Percentiles rank a stretch among this genome's conserved stretches.
phyloP scores from a whole-genome alignment of 305 asterid genomes.

The Lippia alba region DNA sequence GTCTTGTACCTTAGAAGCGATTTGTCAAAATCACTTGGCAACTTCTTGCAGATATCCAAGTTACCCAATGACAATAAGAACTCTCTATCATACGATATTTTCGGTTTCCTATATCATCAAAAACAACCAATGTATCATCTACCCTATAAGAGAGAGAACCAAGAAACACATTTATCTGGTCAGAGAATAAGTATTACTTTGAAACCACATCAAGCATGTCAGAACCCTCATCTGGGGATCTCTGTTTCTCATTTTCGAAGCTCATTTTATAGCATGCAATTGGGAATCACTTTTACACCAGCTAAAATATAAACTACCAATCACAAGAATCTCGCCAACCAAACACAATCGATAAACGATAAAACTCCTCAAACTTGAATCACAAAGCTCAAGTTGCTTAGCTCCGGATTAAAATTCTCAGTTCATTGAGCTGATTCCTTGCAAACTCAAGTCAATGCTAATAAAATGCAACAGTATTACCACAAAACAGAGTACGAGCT shows the following conservation, averaged over 20 bases:
- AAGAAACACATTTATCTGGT: constrained; percentile 6
- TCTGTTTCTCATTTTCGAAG: constrained; percentile 32
- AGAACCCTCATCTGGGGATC: constrained; percentile 24
- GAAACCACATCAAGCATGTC: constrained; percentile 22
- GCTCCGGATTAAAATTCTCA: constrained; percentile 8
- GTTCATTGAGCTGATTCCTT: constrained; percentile 12
- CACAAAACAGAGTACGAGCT: neutral
- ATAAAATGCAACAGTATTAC: neutral
- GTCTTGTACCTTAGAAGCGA: constrained; percentile 54
- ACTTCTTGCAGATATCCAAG: constrained; percentile 70
- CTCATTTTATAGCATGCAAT: constrained; percentile 37
- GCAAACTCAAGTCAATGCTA: constrained; percentile 25
- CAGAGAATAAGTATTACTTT: constrained; percentile 28
- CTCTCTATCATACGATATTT: constrained; percentile 55
- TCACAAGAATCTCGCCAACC: constrained; percentile 24
- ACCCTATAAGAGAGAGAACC: constrained; percentile 5
- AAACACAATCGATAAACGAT: neutral
- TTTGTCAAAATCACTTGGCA: constrained; percentile 65
- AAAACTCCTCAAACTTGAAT: constrained; percentile 17
- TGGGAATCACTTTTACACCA: constrained; percentile 6
- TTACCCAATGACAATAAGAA: constrained; percentile 61
- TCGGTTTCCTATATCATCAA: constrained; percentile 54
- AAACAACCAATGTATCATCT: constrained; percentile 14
- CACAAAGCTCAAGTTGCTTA: neutral
- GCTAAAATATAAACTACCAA: constrained; percentile 7